Base-by-base conservation (phyloP, 1,139 yeast species). In the Geotrichum aggregatum region DNA sequence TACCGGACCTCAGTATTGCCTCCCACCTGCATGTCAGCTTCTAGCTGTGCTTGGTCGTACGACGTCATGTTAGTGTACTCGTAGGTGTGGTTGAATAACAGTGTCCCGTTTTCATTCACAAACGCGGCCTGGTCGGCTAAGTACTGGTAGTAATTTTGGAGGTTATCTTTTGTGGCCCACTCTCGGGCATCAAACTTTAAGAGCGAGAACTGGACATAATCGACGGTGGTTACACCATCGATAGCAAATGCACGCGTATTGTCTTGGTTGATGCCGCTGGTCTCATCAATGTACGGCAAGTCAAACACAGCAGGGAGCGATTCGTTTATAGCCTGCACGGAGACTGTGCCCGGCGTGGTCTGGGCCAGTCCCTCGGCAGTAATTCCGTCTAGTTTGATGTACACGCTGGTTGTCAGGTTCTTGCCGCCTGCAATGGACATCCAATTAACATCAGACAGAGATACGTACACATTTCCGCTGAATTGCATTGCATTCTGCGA, bases 381-480 rank as follows among this genome's bases (percentile, higher is more conserved):
- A 24, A 52, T 43, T 8, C 51, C 51, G 41, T 49, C 51, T 3
- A 52, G 39, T 2, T 41, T 28, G 49, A 52, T 46, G 16, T 40
- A 38, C 6, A 52, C 18, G 13, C 47, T 38, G 5, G 56, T 47
- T 4, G 43, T 36, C 18, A 45, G 21, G 14, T 49, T 41, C 3
- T 47, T 30, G 3, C 44, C 42, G 14, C 40, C 43, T 7, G 44
- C 41, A 35, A 52, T 39, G 2, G 49, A 19, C 45, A 47, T 43
- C 56, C 56, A 52, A 39, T 52, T 52, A 14, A 39, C 11, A n/a
- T 52, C 52, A n/a, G 44, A 26, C 6, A 52, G 30, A 2, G 46
- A 49, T 7, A 52, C 44, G 8, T 44, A 47, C 10, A 44, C 53
- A 13, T 43, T 22, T 5, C 56, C 56, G 33, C 44, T 43, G 33